A percentile compares a stretch with the other conserved stretches of the same genome.
Evolutionary conservation across 208 protist species (phyloP).

Genomic region (Phytomonas serpens): DNA sequence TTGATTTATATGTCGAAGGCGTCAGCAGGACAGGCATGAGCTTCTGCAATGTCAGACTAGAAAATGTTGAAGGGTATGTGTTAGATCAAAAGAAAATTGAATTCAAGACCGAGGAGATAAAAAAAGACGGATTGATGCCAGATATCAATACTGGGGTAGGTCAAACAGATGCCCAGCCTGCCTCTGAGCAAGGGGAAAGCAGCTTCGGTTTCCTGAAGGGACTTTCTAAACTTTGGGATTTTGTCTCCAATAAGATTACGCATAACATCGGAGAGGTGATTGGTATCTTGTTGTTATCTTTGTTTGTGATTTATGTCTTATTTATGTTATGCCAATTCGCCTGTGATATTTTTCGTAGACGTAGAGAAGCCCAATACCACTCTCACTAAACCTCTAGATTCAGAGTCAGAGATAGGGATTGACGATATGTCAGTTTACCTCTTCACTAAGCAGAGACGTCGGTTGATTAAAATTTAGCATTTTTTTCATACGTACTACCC

Average conservation of each 20-base stretch:
- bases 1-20: constrained; percentile 43
- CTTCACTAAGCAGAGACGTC: background rate
- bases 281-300: background rate
- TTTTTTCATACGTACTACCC: background rate
- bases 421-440: background rate
- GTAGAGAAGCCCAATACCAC: background rate
- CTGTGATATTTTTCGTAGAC: background rate
- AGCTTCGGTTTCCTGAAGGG: background rate
- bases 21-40: constrained; percentile 10
- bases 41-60: constrained; percentile 40
- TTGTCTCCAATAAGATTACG: background rate
- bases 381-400: background rate
- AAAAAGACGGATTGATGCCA: background rate
- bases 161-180: background rate
- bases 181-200: background rate
- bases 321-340: background rate
- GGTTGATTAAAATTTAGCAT: background rate
- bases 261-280: background rate
- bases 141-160: background rate
- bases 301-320: background rate
- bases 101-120: background rate
- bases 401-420: background rate
- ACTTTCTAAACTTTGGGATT: background rate
- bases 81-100: background rate
- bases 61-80: constrained; percentile 25